These are phyloP conservation scores for Hevea brasiliensis DNA, from an alignment of 345 rosid species.

Conservation along the genomic window DNA sequence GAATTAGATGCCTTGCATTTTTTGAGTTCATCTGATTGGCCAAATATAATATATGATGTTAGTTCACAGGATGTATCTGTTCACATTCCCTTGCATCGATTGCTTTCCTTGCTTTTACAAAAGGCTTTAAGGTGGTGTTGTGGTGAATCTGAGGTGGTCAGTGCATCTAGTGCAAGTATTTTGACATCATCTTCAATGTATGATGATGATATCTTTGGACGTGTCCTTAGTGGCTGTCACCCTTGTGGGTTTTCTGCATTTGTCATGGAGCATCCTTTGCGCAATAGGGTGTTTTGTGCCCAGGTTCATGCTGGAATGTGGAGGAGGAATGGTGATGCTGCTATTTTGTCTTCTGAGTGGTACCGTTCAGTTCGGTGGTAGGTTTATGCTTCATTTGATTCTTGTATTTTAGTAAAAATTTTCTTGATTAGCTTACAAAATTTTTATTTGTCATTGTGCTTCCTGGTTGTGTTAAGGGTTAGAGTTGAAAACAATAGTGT, in stretches of 20 bases:
- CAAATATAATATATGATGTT: constrained; percentile 66
- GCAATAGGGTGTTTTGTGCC: constrained; percentile 84
- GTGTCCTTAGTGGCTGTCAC: constrained; percentile 56
- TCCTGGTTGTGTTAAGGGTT: background rate
- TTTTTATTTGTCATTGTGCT: background rate
- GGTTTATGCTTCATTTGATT: constrained; percentile 26
- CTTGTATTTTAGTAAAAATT: background rate
- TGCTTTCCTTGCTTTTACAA: constrained; percentile 74
- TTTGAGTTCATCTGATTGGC: constrained; percentile 69
- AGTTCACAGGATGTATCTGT: constrained; percentile 77
- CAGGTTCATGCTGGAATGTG: constrained; percentile 95
- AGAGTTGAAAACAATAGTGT: background rate
- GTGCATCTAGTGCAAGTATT: constrained; percentile 26
- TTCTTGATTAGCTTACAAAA: background rate
- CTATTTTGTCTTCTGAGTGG: constrained; percentile 64
- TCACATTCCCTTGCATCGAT: constrained; percentile 78
- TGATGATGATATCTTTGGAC: constrained; percentile 62
- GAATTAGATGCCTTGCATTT: constrained; percentile 39
- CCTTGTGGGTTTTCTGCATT: constrained; percentile 80
- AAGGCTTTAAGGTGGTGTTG: constrained; percentile 62
- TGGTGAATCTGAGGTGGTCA: constrained; percentile 49
- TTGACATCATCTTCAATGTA: constrained; percentile 30
- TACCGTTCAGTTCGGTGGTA: constrained; percentile 84
- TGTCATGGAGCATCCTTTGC: constrained; percentile 89
- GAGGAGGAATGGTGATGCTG: constrained; percentile 88